A percentile compares a stretch with the other conserved stretches of the same genome.
phyloP scores from a whole-genome alignment of 2,329 filamentous ascomycete genomes.

The Fusarium pseudonygamai region DNA sequence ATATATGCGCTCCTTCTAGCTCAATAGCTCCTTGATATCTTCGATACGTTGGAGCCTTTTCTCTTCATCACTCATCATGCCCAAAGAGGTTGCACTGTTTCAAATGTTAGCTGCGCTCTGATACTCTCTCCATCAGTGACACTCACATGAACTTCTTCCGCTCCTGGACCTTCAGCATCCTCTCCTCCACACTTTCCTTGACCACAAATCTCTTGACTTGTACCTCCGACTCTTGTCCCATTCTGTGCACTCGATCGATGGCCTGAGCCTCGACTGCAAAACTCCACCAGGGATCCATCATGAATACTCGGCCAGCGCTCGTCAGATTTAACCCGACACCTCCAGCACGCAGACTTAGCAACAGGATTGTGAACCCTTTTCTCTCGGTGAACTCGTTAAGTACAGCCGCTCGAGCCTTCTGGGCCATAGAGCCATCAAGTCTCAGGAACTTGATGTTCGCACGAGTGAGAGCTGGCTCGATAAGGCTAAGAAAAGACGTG shows the following conservation, averaged over 20 bases:
- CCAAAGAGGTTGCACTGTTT: slow-evolving; percentile 85
- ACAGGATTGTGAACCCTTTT: slow-evolving; percentile 74
- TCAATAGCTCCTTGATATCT: slow-evolving; percentile 91
- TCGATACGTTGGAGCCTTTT: slow-evolving; percentile 90
- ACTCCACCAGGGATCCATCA: slow-evolving; percentile 99
- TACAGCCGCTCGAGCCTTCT: slow-evolving; percentile 83
- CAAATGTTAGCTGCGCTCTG: slow-evolving; percentile 20
- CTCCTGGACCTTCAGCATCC: slow-evolving; percentile 94
- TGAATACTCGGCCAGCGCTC: slow-evolving; percentile 87
- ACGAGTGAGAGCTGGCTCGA: slow-evolving; percentile 79
- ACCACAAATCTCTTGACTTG: slow-evolving; percentile 89
- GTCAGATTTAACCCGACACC: slow-evolving; percentile 95
- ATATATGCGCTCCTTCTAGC: slow-evolving; percentile 49
- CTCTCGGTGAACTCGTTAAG: slow-evolving; percentile 74
- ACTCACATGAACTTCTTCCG: slow-evolving; percentile 95
- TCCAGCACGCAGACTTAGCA: slow-evolving; percentile 87
- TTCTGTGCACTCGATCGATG: slow-evolving; percentile 96
- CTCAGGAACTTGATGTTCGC: slow-evolving; percentile 83
- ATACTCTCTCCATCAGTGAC: neutral
- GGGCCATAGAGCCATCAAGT: slow-evolving; percentile 89
- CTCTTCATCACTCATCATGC: slow-evolving; percentile 95
- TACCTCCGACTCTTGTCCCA: slow-evolving; percentile 91
- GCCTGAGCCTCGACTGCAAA: slow-evolving; percentile 97
- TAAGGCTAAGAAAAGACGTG: slow-evolving; percentile 92
- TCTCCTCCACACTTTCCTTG: slow-evolving; percentile 89